phyloP scores from a whole-genome alignment of 2,329 filamentous ascomycete species.

The Aspergillaceae sp. region DNA sequence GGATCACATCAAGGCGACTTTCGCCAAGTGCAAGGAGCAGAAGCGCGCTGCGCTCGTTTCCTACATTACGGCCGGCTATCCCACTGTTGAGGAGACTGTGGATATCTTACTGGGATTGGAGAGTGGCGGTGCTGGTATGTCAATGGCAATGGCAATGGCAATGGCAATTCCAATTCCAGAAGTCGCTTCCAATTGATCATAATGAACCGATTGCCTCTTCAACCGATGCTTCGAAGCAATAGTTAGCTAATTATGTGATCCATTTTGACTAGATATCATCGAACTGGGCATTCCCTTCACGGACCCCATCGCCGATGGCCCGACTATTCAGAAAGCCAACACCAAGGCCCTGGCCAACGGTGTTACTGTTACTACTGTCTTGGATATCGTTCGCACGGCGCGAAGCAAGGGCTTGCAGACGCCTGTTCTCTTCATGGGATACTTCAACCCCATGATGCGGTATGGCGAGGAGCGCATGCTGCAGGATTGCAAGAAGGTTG shows the following conservation, averaged over 20 bases:
- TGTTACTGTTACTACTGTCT: conserved; percentile 68
- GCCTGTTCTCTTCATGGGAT: conserved; percentile 92
- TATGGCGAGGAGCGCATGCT: conserved; percentile 91
- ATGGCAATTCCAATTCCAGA: too few species aligned
- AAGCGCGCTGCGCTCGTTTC: conserved; percentile 75
- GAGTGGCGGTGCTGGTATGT: conserved; percentile 76
- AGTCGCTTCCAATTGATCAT: too few species aligned
- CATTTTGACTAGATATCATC: conserved; percentile 61
- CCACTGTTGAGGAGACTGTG: conserved; percentile 70
- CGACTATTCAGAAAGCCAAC: conserved; percentile 93
- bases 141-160: not conserved
- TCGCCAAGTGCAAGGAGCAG: conserved; percentile 50
- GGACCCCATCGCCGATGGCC: conserved; percentile 94
- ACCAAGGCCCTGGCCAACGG: conserved; percentile 83
- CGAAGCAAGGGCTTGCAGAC: conserved; percentile 66
- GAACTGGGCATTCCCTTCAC: conserved; percentile 96
- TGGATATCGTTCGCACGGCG: conserved; percentile 77
- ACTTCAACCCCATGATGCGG: conserved; percentile 91
- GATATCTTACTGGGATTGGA: conserved; percentile 83
- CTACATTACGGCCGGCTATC: conserved; percentile 93
- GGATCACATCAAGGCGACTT: conserved; percentile 49
- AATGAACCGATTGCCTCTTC: not conserved
- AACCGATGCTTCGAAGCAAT: not conserved
- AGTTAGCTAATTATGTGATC: not conserved
- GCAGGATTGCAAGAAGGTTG: conserved; percentile 70